Conservation (phyloP, 305 asterid genomes). For the Stenogyne calaminthoides region DNA sequence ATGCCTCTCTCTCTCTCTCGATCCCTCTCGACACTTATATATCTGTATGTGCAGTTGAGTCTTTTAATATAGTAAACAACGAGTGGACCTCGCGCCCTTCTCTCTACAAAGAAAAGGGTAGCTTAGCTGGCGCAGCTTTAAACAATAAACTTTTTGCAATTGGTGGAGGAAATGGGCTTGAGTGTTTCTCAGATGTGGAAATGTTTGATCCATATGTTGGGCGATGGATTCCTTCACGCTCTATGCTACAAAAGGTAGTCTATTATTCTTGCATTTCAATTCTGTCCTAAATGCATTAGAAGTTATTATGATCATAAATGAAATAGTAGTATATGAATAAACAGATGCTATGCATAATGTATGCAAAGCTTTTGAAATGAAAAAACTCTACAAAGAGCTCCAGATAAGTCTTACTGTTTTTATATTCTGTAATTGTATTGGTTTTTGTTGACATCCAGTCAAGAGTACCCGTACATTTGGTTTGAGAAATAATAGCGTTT, state of each 20-base stretch:
- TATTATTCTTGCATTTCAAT: conserved; percentile 5
- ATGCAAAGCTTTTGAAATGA: conserved; percentile 12
- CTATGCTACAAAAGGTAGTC: conserved; percentile 74
- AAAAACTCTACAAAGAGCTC: background rate
- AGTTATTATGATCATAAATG: background rate
- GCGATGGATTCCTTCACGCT: conserved; percentile 73
- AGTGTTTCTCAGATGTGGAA: conserved; percentile 68
- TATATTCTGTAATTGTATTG: conserved; percentile 10
- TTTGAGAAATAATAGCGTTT: background rate
- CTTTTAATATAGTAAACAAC: conserved; percentile 59
- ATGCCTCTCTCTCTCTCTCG: conserved; percentile 11
- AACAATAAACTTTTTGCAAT: conserved; percentile 68
- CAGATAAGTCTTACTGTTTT: background rate
- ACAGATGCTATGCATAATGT: background rate
- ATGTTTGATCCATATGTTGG: conserved; percentile 75
- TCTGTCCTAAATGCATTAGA: conserved; percentile 7
- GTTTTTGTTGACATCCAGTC: conserved; percentile 4
- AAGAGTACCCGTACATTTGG: background rate
- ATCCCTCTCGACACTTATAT: background rate
- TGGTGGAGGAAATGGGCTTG: conserved; percentile 82
- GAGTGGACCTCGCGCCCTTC: conserved; percentile 65
- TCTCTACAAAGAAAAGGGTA: conserved; percentile 58
- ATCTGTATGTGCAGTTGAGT: conserved; percentile 65
- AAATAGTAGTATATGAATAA: conserved; percentile 10
- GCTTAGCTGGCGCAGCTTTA: conserved; percentile 70